Evolutionary conservation across 352 stramenopile genomes (phyloP).

Genomic region (Globisporangium rhizosaccharum): DNA sequence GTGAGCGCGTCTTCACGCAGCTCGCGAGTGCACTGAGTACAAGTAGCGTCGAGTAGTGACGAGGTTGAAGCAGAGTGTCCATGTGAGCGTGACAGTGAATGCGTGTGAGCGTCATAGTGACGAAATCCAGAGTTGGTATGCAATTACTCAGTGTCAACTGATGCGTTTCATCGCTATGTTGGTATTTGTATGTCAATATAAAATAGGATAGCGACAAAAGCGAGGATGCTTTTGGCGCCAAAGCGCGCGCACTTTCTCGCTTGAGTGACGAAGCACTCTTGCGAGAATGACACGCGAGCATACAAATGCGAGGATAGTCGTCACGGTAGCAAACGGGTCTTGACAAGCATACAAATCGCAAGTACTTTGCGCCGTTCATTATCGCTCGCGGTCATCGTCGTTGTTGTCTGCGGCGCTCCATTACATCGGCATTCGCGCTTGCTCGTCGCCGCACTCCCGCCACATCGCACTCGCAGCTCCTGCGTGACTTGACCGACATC

Average conservation of each 20-base stretch:
- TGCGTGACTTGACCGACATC: too few relatives aligned
- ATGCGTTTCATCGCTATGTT: too few relatives aligned
- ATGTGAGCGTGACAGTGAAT: too few relatives aligned
- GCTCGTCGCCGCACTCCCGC: not conserved
- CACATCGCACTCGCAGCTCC: too few relatives aligned
- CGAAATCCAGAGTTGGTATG: too few relatives aligned
- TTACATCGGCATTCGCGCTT: not conserved
- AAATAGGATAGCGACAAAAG: too few relatives aligned
- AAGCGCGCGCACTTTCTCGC: not conserved
- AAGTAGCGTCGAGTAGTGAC: too few relatives aligned
- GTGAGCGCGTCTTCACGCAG: slow-evolving; percentile 1
- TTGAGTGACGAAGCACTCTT: not conserved
- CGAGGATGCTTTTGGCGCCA: not conserved
- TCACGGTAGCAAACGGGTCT: not conserved
- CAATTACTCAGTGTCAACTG: too few relatives aligned
- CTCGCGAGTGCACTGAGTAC: too few relatives aligned
- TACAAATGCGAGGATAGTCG: not conserved
- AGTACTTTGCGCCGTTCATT: not conserved
- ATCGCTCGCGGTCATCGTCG: not conserved
- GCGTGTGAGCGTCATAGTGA: too few relatives aligned
- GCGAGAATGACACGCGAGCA: not conserved
- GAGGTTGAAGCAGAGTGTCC: too few relatives aligned
- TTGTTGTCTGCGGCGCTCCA: not conserved
- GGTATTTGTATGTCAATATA: too few relatives aligned
- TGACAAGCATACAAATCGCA: not conserved